Percentiles rank a stretch among this genome's conserved stretches.
Conservation (phyloP, 768 basidiomycete genomes). For the Rhizopogon vesiculosus region DNA sequence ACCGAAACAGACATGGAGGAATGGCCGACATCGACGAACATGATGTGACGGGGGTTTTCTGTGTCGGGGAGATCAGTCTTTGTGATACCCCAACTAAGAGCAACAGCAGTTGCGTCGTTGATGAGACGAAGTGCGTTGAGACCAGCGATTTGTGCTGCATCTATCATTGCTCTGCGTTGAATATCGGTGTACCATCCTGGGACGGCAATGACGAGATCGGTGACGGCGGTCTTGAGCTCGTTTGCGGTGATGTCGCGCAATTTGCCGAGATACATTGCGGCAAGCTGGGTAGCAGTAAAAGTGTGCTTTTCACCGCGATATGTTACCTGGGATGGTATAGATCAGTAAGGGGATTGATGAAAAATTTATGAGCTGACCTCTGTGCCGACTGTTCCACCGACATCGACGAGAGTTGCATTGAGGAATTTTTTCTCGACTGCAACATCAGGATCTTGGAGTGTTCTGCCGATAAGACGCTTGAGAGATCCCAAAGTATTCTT, state of each 20-base stretch:
- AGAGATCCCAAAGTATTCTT: slow-evolving; percentile 93
- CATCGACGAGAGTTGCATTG: slow-evolving; percentile 83
- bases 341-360: slow-evolving; percentile 10
- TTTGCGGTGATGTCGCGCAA: slow-evolving; percentile 79
- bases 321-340: slow-evolving; percentile 53
- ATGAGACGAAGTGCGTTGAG: slow-evolving; percentile 92
- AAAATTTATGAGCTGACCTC: slow-evolving; percentile 47
- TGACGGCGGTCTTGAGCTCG: slow-evolving; percentile 84
- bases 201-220: slow-evolving; percentile 92
- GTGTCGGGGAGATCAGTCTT: slow-evolving; percentile 91
- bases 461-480: slow-evolving; percentile 86
- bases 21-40: slow-evolving; percentile 95
- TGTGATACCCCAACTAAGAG: slow-evolving; percentile 98
- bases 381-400: slow-evolving; percentile 75
- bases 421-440: slow-evolving; percentile 88
- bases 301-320: slow-evolving; percentile 77
- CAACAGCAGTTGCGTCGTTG: slow-evolving; percentile 94
- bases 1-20: slow-evolving; percentile 83
- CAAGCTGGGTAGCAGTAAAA: slow-evolving; percentile 88
- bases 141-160: slow-evolving; percentile 85
- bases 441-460: slow-evolving; percentile 75
- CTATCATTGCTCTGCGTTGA: slow-evolving; percentile 86
- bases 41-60: slow-evolving; percentile 80
- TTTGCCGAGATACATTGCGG: slow-evolving; percentile 88
- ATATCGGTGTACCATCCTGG: slow-evolving; percentile 96